Percentiles rank a stretch among this genome's conserved stretches.
Conservation (phyloP, 73 alveolate genomes). For the Strombidium stylifer region DNA sequence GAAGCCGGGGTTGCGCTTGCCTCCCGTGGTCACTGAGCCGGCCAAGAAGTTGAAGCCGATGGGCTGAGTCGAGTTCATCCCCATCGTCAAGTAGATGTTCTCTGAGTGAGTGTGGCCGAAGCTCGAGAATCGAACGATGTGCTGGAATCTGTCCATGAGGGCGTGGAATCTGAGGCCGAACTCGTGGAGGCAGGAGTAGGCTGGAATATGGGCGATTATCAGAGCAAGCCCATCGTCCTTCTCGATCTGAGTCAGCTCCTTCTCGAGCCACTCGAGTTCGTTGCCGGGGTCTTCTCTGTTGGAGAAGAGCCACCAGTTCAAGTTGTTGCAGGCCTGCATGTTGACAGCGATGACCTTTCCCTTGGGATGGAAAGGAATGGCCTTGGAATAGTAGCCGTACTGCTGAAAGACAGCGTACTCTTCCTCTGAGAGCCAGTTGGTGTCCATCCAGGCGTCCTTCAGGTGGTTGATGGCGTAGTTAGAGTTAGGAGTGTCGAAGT, state of each 20-base stretch:
- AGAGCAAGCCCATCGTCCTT: conserved; percentile 31
- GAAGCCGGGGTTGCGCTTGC: conserved; percentile 42
- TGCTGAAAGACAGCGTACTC: not conserved
- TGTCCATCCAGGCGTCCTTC: conserved; percentile 29
- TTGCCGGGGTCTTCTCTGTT: conserved; percentile 45
- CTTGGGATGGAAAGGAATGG: not conserved
- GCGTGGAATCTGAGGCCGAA: conserved; percentile 42
- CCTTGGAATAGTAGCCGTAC: conserved; percentile 7
- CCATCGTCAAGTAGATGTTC: not conserved
- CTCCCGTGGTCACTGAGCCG: conserved; percentile 34
- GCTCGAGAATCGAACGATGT: conserved; percentile 19
- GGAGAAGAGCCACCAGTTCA: conserved; percentile 28
- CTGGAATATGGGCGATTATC: conserved; percentile 47
- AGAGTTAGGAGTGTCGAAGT: conserved; percentile 5
- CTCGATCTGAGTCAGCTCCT: conserved; percentile 25
- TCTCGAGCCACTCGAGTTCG: conserved; percentile 44
- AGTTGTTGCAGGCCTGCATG: conserved; percentile 50
- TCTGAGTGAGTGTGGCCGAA: conserved; percentile 61
- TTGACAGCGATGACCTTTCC: conserved; percentile 42
- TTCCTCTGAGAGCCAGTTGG: conserved; percentile 37
- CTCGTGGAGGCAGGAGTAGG: conserved; percentile 24
- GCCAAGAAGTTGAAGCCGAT: conserved; percentile 26
- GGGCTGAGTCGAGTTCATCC: not conserved
- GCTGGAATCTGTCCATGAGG: conserved; percentile 52
- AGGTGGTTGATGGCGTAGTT: conserved; percentile 21